Percentiles rank a stretch among this genome's conserved stretches.
Conservation (phyloP, 1,284 basidiomycete species). For the Amylostereum areolatum region DNA sequence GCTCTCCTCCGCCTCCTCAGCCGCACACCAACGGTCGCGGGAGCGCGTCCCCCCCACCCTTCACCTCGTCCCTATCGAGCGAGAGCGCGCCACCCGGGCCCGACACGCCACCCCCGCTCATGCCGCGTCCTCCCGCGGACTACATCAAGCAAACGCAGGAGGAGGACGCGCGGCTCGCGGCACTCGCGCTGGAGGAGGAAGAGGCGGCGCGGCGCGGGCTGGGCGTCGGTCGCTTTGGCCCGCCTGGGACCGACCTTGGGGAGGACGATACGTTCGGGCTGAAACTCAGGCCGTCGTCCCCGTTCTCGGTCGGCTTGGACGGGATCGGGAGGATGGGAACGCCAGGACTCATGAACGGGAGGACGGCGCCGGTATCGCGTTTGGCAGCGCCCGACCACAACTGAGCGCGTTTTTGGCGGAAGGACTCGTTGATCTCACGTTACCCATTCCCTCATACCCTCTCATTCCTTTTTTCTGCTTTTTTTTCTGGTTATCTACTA, state of each 20-base stretch:
- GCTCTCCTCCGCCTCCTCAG: conserved; percentile 4
- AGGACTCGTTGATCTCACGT: too few species aligned
- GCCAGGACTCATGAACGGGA: conserved; percentile 6
- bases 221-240: too few species aligned
- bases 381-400: too few species aligned
- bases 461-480: too few species aligned
- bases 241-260: not conserved
- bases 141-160: conserved; percentile 75
- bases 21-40: conserved; percentile 12
- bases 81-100: conserved; percentile 11
- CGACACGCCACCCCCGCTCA: conserved; percentile 53
- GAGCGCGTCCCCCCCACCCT: conserved; percentile 4
- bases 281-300: conserved; percentile 19
- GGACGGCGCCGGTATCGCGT: too few species aligned
- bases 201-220: too few species aligned
- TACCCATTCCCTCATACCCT: too few species aligned
- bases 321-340: conserved; percentile 4
- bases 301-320: conserved; percentile 17
- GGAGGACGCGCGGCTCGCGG: conserved; percentile 47
- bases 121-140: conserved; percentile 65
- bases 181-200: not conserved
- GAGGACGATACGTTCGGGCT: conserved; percentile 17
- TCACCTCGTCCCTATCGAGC: not conserved
- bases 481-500: too few species aligned
- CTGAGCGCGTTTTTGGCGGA: too few species aligned